A percentile compares a stretch with the other conserved stretches of the same genome.
phyloP scores from a whole-genome alignment of 2,329 filamentous ascomycete species.

The Phyllosticta citrichinensis region DNA sequence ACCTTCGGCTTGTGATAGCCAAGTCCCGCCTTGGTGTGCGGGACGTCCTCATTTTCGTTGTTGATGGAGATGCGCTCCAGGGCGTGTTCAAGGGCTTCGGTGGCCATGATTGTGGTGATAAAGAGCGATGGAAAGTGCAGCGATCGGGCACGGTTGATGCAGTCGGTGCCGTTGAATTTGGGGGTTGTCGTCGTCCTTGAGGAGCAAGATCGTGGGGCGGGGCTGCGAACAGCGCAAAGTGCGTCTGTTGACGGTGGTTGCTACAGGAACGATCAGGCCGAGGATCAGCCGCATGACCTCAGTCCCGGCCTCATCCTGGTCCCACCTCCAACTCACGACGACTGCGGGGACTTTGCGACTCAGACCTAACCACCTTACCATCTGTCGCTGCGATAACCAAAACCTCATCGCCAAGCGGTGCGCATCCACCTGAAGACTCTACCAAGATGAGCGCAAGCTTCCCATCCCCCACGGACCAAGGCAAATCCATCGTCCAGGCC shows the following conservation, averaged over 20 bases:
- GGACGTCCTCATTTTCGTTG: conserved; percentile 66
- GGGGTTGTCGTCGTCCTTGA: conserved; percentile 10
- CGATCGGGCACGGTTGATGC: neutral
- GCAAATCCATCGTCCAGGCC: conserved; percentile 26
- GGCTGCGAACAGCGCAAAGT: neutral
- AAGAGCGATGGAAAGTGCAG: conserved; percentile 5
- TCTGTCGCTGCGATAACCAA: neutral
- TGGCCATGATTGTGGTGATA: conserved; percentile 45
- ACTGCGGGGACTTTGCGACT: neutral
- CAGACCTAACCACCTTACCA: neutral
- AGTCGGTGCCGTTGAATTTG: neutral
- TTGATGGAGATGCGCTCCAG: conserved; percentile 85
- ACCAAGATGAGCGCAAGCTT: conserved; percentile 2
- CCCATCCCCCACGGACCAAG: conserved; percentile 14
- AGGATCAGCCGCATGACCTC: conserved; percentile 7
- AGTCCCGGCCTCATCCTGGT: neutral
- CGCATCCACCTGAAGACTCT: neutral
- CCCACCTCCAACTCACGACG: neutral
- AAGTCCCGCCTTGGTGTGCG: conserved; percentile 40
- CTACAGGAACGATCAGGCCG: conserved; percentile 3
- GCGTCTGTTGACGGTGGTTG: conserved; percentile 7
- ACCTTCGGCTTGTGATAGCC: conserved; percentile 70
- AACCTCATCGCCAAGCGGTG: neutral
- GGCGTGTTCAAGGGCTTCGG: conserved; percentile 70
- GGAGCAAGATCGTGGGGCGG: neutral